Base-by-base conservation (phyloP, 176 grass and related monocot species). In the Elaeis guineensis region DNA sequence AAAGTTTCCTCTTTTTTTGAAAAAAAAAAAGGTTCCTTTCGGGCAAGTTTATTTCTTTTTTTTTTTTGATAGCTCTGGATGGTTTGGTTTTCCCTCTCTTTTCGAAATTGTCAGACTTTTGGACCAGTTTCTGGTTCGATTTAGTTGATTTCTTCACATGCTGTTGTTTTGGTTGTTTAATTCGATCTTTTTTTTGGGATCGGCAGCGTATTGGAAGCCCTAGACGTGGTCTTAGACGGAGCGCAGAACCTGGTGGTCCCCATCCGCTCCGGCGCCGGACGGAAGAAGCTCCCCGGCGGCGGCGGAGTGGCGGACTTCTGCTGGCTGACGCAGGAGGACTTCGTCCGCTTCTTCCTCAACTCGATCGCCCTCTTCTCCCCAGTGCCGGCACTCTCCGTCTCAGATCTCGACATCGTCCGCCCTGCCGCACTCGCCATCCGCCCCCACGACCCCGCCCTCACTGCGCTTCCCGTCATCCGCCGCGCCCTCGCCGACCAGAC, bases 271-370 rank as follows among this genome's bases (percentile, higher is more conserved):
- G 61, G 32, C 32, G 39, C 35, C 15, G 63, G 67, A 0, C 49
- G 79, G 19, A 71, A 25, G 69, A 76, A 75, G 35, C 19, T 58
- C 55, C 5, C n/a, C 67, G 9, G 29, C 51, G 5, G 50, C 50
- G 55, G 28, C 17, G 55, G n/a, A 52, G 21, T 11, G 21, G 61
- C 26, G 52, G 72, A 71, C 15, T 70, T 95, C 39, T 95, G 82
- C 82, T 95, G 79, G 90, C 39, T 95, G 19, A 86, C 77, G 5
- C 70, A 68, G 57, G 86, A 95, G 74, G 90, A 89, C 62, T 70
- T 95, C 19, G 77, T 74, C 55, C 82, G 82, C 28, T 95, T 95
- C 86, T 76, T 89, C 70, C 70, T 89, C 1, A 62, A 81, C 74
- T 89, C 65, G 70, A 78, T 95, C 39, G 66, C 67, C 6, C 62